These are phyloP conservation scores for Pichia nakasei DNA, from an alignment of 805 yeast genomes.

Conservation along the genomic window DNA sequence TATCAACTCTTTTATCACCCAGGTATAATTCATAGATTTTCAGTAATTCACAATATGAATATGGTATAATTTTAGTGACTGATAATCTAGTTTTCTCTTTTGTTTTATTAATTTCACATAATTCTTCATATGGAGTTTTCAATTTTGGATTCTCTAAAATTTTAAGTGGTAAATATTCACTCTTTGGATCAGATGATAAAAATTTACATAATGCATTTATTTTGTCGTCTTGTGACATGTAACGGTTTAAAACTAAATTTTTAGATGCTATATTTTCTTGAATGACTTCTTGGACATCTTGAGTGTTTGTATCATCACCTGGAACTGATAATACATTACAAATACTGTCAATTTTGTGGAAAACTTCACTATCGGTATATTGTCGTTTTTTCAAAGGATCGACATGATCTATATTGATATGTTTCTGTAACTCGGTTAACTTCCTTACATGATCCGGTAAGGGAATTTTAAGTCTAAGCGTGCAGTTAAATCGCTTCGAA, in stretches of 20 bases:
- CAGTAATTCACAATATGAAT: conserved; percentile 63
- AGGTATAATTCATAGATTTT: conserved; percentile 43
- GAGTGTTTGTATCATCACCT: not conserved
- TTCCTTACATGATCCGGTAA: not conserved
- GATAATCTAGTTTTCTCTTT: conserved; percentile 31
- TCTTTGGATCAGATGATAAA: not conserved
- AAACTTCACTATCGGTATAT: not conserved
- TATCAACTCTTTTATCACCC: conserved; percentile 23
- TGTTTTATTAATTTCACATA: not conserved
- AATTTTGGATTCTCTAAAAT: not conserved
- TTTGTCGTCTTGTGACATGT: not conserved
- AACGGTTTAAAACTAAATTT: no score
- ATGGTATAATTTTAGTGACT: conserved; percentile 52
- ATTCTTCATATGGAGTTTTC: conserved; percentile 9
- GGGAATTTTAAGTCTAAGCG: not conserved
- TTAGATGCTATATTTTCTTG: not conserved
- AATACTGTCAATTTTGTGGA: not conserved
- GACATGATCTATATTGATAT: not conserved
- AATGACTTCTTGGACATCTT: not conserved
- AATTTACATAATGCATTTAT: not conserved
- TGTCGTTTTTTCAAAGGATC: not conserved
- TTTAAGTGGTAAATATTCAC: conserved; percentile 1
- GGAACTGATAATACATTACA: not conserved
- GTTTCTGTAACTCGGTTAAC: not conserved
- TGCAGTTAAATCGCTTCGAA: not conserved